Evolutionary conservation across 2,329 filamentous ascomycete genomes (phyloP).

Genomic region (Bipolaris bicolor): DNA sequence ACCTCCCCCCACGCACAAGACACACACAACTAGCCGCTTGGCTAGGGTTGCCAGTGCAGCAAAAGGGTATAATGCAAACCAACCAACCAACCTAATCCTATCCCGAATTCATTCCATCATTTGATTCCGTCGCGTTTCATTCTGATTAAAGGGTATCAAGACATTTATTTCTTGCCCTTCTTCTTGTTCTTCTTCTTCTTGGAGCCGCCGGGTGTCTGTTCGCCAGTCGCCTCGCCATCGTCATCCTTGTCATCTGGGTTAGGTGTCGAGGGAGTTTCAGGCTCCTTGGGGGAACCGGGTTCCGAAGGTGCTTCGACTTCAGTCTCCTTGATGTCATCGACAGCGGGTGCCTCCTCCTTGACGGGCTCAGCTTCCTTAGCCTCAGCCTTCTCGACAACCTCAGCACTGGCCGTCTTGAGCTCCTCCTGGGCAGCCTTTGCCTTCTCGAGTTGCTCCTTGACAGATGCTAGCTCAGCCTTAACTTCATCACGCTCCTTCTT

Average conservation of each 20-base stretch:
- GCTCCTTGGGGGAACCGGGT: slow-evolving; percentile 1
- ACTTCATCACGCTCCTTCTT: slow-evolving; percentile 29
- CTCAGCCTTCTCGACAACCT: slow-evolving; percentile 27
- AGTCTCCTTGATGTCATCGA: slow-evolving; percentile 7
- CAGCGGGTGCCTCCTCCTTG: slow-evolving; percentile 4
- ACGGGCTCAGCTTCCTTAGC: slow-evolving; percentile 22
- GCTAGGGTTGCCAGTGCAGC: slow-evolving; percentile 6
- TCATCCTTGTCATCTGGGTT: slow-evolving; percentile 7
- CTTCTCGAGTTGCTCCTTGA: slow-evolving; percentile 30
- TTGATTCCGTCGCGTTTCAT: background rate
- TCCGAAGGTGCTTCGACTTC: slow-evolving; percentile 1
- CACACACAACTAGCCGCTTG: slow-evolving; percentile 4
- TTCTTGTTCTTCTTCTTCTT: slow-evolving; percentile 27
- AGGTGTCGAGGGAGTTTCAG: slow-evolving; percentile 10
- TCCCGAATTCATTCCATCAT: slow-evolving; percentile 5
- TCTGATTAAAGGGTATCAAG: background rate
- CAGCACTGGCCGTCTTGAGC: slow-evolving; percentile 25
- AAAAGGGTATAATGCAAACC: slow-evolving; percentile 11
- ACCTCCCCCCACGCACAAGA: slow-evolving; percentile 6
- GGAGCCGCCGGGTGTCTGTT: slow-evolving; percentile 6
- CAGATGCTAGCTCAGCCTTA: slow-evolving; percentile 26
- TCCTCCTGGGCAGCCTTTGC: slow-evolving; percentile 25
- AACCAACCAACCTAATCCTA: slow-evolving; percentile 3
- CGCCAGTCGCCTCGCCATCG: slow-evolving; percentile 5
- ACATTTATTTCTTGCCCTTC: slow-evolving; percentile 26